Base-by-base conservation (phyloP, 805 yeast species). In the Sugiyamaella boreocaroliniensis region DNA sequence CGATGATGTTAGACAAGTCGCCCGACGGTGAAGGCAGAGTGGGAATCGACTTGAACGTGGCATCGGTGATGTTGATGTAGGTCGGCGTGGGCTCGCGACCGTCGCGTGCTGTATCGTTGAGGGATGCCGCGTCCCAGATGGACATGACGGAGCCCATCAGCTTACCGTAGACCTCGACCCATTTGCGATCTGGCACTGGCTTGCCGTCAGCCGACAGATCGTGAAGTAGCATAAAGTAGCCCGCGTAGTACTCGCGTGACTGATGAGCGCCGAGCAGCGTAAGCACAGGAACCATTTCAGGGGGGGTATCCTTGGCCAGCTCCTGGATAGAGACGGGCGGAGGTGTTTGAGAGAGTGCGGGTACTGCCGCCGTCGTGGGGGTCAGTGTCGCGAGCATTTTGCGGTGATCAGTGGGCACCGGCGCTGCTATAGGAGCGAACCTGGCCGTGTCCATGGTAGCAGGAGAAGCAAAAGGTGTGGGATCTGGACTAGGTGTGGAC, bases 81-180 rank as follows among this genome's bases (percentile, higher is more conserved):
- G 82, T 80, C 12, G 98, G 97, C 48, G 63, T 64, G 61, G 85
- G 85, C 16, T 86, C 73, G 44, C 81, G 74, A 79, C 73, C 52
- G 82, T 69, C 29, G 44, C 44, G 84, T 15, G 85, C 71, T 45
- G 82, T 74, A 20, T 76, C 78, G 20, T 82, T 83, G 54, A 78
- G 74, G 26, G 64, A 64, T 50, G 72, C 70, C 3, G 74, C 73
- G 52, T 89, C 89, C 97, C 98, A 93, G 56, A 88, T 79, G 0
- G 97, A 95, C 55, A 93, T 72, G 62, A 92, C 96, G 54, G 88
- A 87, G 18, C 99, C 99, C 3, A 88, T 81, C 43, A 93, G 73
- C 14, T 87, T 88, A 44, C 96, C 98, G 67, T 86, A 93, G 20
- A 90, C 96, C 70, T 93, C 97, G 51, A 78, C 76, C 99, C 99